A percentile compares a stretch with the other conserved stretches of the same genome.
These are phyloP conservation scores for Penicillium sp. DNA, from an alignment of 2,329 filamentous ascomycete genomes.

Conservation along the genomic window DNA sequence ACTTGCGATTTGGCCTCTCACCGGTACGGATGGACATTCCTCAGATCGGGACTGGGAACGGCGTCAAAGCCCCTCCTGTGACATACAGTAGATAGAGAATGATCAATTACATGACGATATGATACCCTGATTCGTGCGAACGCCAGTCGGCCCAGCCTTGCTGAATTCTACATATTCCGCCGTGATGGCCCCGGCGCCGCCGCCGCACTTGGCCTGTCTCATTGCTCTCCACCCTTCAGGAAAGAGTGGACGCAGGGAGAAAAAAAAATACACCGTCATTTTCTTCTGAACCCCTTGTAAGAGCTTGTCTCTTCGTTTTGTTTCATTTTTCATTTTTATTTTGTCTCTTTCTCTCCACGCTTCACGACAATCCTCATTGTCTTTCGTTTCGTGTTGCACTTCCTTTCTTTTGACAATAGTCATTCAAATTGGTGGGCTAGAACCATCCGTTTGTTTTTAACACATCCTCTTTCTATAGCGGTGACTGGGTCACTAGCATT, in stretches of 20 bases:
- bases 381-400: constrained; percentile 1
- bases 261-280: constrained; percentile 7
- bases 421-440: constrained; percentile 18
- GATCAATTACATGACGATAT: constrained; percentile 10
- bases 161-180: constrained; percentile 20
- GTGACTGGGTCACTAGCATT: constrained; percentile 37
- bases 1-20: not conserved
- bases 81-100: not conserved
- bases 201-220: constrained; percentile 23
- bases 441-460: constrained; percentile 16
- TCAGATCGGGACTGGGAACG: not conserved
- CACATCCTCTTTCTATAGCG: constrained; percentile 5
- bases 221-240: constrained; percentile 16
- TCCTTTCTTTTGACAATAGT: constrained; percentile 18
- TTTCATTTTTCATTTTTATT: not conserved
- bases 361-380: constrained; percentile 10
- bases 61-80: constrained; percentile 11
- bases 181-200: not conserved
- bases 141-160: constrained; percentile 13
- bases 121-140: constrained; percentile 3
- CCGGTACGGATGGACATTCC: constrained; percentile 11
- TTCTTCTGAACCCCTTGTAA: constrained; percentile 6
- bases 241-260: constrained; percentile 7
- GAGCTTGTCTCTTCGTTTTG: constrained; percentile 1
- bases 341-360: not conserved